phyloP scores from a whole-genome alignment of 1,139 yeast genomes.

The Yamadazyma sp. region DNA sequence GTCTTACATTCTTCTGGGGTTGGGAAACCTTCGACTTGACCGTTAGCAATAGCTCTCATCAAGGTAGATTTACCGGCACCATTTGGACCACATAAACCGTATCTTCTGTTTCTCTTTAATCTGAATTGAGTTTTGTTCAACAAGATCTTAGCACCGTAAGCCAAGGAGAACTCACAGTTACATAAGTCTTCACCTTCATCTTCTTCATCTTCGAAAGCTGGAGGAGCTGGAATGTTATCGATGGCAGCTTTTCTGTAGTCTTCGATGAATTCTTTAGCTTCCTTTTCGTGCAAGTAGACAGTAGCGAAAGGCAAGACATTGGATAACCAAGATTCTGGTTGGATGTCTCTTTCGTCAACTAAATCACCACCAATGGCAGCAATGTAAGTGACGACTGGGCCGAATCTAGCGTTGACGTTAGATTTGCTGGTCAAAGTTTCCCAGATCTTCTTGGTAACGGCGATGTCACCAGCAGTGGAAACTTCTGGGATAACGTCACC shows the following conservation, averaged over 20 bases:
- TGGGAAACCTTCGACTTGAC: conserved; percentile 99
- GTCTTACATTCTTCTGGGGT: conserved; percentile 97
- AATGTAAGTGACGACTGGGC: conserved; percentile 72
- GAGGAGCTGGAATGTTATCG: conserved; percentile 97
- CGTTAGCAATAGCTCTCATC: conserved; percentile 99
- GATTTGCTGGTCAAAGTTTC: conserved; percentile 66
- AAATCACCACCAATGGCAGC: conserved; percentile 98
- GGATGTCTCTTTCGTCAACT: conserved; percentile 96
- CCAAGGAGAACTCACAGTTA: conserved; percentile 99
- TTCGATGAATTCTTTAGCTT: conserved; percentile 88
- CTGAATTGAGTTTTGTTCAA: conserved; percentile 99
- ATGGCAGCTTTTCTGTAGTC: conserved; percentile 94
- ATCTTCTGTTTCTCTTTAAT: conserved; percentile 99
- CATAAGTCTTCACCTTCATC: conserved; percentile 99
- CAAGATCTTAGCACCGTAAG: conserved; percentile 99
- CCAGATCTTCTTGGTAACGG: conserved; percentile 82
- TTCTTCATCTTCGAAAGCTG: conserved; percentile 96
- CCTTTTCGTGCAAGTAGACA: conserved; percentile 90
- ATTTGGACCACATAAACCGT: conserved; percentile 99
- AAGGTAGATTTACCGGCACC: conserved; percentile 99
- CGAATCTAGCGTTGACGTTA: conserved; percentile 71
- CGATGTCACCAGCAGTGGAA: conserved; percentile 95
- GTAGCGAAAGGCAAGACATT: conserved; percentile 92
- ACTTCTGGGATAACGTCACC: conserved; percentile 92
- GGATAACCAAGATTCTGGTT: conserved; percentile 87